Percentiles rank a stretch among this genome's conserved stretches.
Evolutionary conservation across 768 basidiomycete species (phyloP).

Genomic region (Aureoboletus auriporus): DNA sequence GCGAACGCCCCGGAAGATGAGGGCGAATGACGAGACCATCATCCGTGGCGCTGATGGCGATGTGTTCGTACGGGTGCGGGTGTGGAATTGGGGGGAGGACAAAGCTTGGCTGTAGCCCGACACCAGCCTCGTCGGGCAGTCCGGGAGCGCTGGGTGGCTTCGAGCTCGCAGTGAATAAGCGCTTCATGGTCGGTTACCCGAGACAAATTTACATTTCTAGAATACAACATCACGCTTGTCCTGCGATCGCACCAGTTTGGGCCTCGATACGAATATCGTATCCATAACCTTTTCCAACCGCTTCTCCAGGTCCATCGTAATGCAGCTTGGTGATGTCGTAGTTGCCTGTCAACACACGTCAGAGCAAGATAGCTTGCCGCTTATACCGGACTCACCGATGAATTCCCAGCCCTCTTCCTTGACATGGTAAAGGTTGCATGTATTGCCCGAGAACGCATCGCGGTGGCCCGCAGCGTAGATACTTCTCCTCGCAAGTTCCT

Average conservation of each 20-base stretch:
- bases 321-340: slow-evolving; percentile 90
- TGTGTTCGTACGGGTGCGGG: slow-evolving; percentile 65
- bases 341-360: slow-evolving; percentile 55
- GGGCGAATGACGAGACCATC: slow-evolving; percentile 69
- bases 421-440: slow-evolving; percentile 93
- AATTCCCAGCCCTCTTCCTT: slow-evolving; percentile 95
- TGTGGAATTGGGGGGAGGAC: slow-evolving; percentile 69
- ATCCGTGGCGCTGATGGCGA: slow-evolving; percentile 55
- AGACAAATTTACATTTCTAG: slow-evolving; percentile 17
- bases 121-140: not conserved
- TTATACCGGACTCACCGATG: slow-evolving; percentile 58
- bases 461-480: slow-evolving; percentile 98
- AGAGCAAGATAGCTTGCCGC: slow-evolving; percentile 6
- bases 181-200: slow-evolving; percentile 28
- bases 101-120: slow-evolving; percentile 55
- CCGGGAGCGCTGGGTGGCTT: not conserved
- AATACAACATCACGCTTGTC: slow-evolving; percentile 26
- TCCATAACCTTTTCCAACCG: slow-evolving; percentile 74
- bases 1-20: slow-evolving; percentile 33
- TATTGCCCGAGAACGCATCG: slow-evolving; percentile 94
- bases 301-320: slow-evolving; percentile 80
- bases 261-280: slow-evolving; percentile 70
- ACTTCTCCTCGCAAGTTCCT: slow-evolving; percentile 88
- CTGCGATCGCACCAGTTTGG: slow-evolving; percentile 38
- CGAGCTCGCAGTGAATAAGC: slow-evolving; percentile 19